Conservation (phyloP, 352 stramenopile species). For the Phytophthora meadii region DNA sequence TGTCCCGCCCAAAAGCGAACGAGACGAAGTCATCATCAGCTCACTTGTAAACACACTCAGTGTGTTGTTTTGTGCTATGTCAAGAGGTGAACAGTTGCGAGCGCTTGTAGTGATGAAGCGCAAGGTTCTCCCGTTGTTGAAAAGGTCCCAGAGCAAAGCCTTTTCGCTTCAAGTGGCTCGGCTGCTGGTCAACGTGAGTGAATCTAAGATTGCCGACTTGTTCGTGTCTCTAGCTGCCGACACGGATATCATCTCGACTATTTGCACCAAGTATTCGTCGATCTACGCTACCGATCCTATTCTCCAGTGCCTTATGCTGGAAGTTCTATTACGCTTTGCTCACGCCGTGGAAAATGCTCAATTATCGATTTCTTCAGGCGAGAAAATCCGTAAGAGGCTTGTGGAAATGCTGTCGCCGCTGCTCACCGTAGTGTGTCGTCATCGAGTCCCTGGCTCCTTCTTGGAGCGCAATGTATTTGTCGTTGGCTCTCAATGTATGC, state of each 20-base stretch:
- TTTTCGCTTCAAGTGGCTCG: constrained; percentile 53
- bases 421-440: constrained; percentile 52
- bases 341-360: constrained; percentile 9
- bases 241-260: constrained; percentile 55
- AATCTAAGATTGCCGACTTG: constrained; percentile 51
- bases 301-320: constrained; percentile 52
- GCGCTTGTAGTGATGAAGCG: constrained; percentile 61
- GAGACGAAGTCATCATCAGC: constrained; percentile 65
- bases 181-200: constrained; percentile 56
- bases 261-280: constrained; percentile 53
- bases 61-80: constrained; percentile 45
- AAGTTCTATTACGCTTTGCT: constrained; percentile 51
- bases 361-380: constrained; percentile 31
- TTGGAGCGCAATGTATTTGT: constrained; percentile 50
- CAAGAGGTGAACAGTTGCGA: constrained; percentile 46
- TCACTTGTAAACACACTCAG: constrained; percentile 49
- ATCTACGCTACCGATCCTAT: constrained; percentile 51
- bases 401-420: constrained; percentile 51
- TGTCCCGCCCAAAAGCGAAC: constrained; percentile 47
- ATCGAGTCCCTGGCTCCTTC: constrained; percentile 65
- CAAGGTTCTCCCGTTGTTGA: constrained; percentile 56
- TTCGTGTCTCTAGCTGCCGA: constrained; percentile 69
- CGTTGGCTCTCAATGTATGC: constrained; percentile 47
- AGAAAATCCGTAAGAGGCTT: constrained; percentile 50
- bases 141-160: constrained; percentile 33